Evolutionary conservation across 116 monocot genomes (phyloP).

Genomic region (Papilionanthe hybrid): DNA sequence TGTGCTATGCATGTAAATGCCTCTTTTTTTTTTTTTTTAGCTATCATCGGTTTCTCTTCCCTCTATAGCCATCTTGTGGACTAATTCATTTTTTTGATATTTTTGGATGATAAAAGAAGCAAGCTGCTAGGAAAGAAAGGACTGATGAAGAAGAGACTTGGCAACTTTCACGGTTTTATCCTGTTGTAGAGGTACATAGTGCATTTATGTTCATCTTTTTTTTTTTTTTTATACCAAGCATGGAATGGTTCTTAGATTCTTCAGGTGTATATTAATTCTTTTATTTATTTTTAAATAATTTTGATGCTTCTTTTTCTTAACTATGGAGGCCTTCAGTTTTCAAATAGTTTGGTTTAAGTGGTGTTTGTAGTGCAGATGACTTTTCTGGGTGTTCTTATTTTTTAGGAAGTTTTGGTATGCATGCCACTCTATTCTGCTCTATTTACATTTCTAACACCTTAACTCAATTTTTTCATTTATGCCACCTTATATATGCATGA

Average conservation of each 20-base stretch:
- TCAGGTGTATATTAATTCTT: neutral
- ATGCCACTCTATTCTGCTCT: too few species aligned
- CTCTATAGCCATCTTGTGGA: neutral
- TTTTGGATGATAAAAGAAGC: constrained; percentile 47
- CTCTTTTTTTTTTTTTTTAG: neutral
- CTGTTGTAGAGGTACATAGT: constrained; percentile 59
- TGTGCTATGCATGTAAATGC: too few species aligned
- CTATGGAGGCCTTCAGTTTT: neutral
- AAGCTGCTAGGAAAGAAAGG: constrained; percentile 54
- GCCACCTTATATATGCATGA: too few species aligned
- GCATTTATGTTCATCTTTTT: neutral
- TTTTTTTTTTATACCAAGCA: neutral
- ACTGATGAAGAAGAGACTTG: constrained; percentile 46
- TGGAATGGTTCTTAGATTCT: neutral
- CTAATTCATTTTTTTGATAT: constrained; percentile 4
- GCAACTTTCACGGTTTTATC: constrained; percentile 60
- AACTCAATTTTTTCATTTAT: too few species aligned
- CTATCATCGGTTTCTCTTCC: neutral
- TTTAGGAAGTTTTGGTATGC: too few species aligned
- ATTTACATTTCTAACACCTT: too few species aligned
- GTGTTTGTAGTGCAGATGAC: neutral
- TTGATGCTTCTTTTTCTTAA: neutral
- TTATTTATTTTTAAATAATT: neutral
- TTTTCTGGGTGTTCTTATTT: too few species aligned
- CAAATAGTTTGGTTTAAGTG: neutral